Evolutionary conservation across 2,329 filamentous ascomycete genomes (phyloP).

Genomic region (Alternaria triticimaculans): DNA sequence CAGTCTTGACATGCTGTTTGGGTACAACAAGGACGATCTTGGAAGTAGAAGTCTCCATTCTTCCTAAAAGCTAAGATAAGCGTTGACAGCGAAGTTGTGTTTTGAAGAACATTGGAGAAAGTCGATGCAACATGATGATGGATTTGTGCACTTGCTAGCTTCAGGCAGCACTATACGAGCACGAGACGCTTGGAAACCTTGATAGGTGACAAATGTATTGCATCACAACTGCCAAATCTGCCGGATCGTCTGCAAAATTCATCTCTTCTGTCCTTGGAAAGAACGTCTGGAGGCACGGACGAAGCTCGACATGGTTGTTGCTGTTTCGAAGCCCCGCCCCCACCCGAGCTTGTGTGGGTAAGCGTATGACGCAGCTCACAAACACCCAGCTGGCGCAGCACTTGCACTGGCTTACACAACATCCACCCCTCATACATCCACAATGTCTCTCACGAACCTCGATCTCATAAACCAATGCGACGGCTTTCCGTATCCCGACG

Average conservation of each 20-base stretch:
- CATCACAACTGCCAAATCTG: background rate
- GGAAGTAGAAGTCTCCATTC: background rate
- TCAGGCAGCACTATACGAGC: background rate
- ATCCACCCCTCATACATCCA: slow-evolving; percentile 2
- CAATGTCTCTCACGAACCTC: slow-evolving; percentile 56
- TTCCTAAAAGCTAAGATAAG: background rate
- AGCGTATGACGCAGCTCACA: slow-evolving; percentile 18
- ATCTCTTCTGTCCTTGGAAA: background rate
- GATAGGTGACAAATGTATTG: background rate
- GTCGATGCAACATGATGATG: background rate
- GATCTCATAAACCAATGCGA: slow-evolving; percentile 65
- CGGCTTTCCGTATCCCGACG: slow-evolving; percentile 80
- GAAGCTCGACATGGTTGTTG: background rate
- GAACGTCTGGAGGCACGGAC: background rate
- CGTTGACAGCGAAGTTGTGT: background rate
- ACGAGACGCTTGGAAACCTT: background rate
- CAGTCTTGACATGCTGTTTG: slow-evolving; percentile 44
- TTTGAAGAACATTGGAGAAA: background rate
- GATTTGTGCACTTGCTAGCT: slow-evolving; percentile 1
- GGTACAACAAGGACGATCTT: slow-evolving; percentile 37
- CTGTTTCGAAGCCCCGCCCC: slow-evolving; percentile 31
- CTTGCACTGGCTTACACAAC: background rate
- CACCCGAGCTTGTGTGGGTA: slow-evolving; percentile 17
- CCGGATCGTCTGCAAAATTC: background rate
- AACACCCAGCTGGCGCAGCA: slow-evolving; percentile 1